Conservation (phyloP, 1,139 yeast genomes). For the Pichia sp. region DNA sequence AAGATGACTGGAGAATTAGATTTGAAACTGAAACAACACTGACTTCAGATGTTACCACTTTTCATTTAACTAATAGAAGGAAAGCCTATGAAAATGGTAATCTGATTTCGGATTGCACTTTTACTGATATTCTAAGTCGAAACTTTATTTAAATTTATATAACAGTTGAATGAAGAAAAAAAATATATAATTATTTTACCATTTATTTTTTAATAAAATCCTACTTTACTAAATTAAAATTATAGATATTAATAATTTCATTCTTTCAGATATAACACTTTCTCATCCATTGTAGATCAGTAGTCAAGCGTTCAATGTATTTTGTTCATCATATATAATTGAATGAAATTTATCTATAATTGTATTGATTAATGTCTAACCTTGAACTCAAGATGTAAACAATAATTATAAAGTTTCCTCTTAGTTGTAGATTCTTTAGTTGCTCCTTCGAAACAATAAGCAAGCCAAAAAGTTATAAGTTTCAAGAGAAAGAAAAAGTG, state of each 20-base stretch:
- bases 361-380: background rate
- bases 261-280: slow-evolving; percentile 14
- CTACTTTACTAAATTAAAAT: background rate
- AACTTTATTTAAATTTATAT: slow-evolving; percentile 6
- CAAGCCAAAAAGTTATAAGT: too few species aligned
- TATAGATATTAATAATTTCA: background rate
- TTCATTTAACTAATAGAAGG: slow-evolving; percentile 19
- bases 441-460: too few species aligned
- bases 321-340: slow-evolving; percentile 11
- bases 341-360: background rate
- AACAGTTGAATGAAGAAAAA: too few species aligned
- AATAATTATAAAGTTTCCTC: too few species aligned
- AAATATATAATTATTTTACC: background rate
- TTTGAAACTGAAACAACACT: slow-evolving; percentile 29
- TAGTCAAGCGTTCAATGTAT: slow-evolving; percentile 17
- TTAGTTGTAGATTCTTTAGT: too few species aligned
- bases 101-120: slow-evolving; percentile 23
- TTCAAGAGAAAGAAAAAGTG: too few species aligned
- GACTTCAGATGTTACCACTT: slow-evolving; percentile 26
- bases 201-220: background rate
- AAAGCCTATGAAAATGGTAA: slow-evolving; percentile 27
- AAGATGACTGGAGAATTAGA: slow-evolving; percentile 32
- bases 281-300: slow-evolving; percentile 15
- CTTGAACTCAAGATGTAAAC: background rate
- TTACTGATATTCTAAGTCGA: slow-evolving; percentile 22